Percentiles rank a stretch among this genome's conserved stretches.
These are phyloP conservation scores for Alternaria sp. DNA, from an alignment of 2,329 filamentous ascomycete species.

Conservation along the genomic window DNA sequence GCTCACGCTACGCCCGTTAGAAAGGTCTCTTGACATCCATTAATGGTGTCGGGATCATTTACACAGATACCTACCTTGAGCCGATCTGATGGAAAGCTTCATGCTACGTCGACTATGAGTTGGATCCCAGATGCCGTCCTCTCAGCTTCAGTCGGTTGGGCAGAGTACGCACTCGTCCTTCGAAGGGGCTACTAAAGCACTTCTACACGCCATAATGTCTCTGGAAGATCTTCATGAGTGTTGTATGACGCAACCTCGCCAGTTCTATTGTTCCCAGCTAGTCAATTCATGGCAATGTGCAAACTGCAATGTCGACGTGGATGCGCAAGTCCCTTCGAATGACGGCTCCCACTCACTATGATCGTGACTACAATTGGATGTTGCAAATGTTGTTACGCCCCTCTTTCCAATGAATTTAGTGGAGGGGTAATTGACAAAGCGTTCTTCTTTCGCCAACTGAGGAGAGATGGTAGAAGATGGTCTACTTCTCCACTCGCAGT, in stretches of 20 bases:
- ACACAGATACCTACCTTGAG: too few species aligned
- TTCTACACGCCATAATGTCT: too few species aligned
- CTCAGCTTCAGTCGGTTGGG: too few species aligned
- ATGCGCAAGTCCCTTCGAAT: background rate
- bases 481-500: slow-evolving; percentile 39
- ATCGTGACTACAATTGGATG: slow-evolving; percentile 19
- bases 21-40: too few species aligned
- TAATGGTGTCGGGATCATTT: accelerated
- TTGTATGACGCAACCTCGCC: accelerated
- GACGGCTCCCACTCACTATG: background rate
- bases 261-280: too few species aligned
- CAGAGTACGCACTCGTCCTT: accelerated
- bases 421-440: slow-evolving; percentile 52
- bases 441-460: slow-evolving; percentile 51
- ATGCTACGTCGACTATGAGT: too few species aligned
- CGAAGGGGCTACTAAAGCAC: too few species aligned
- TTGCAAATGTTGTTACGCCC: slow-evolving; percentile 52
- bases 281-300: too few species aligned
- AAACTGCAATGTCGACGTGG: background rate
- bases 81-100: too few species aligned
- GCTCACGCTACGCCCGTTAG: too few species aligned
- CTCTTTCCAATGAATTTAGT: slow-evolving; percentile 39
- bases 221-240: too few species aligned
- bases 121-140: too few species aligned
- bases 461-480: slow-evolving; percentile 42